Base-by-base conservation (phyloP, 225 moss, liverwort and hornwort species). In the Takakia lepidozioides region DNA sequence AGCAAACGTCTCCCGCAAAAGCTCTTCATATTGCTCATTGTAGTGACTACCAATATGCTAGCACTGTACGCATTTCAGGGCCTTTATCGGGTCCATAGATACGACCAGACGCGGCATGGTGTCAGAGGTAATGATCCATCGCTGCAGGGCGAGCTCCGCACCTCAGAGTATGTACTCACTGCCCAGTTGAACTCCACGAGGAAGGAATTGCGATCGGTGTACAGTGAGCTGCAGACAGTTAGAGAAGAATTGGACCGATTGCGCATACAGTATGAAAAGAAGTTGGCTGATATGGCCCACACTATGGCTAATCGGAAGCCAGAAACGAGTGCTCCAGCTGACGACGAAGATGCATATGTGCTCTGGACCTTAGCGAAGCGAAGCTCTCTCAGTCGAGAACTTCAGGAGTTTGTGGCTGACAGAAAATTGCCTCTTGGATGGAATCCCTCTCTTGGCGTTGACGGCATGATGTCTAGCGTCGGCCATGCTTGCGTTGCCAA, bases 401-500 rank as follows among this genome's bases (percentile, higher is more conserved):
- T 87, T 5, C 49, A 61, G 5, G 87, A 85, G 65, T 98, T 63
- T 34, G 85, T 82, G n/a, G 52, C 57, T 15, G 54, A 62, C 4
- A 61, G 87, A 38, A 78, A 85, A 29, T 82, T 98, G 2, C 59
- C 54, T 2, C 78, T 98, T 18, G 95, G 95, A 1, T 98, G 62
- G 69, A 98, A 98, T 35, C 85, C 91, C 13, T 87, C 95, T 9
- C 71, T 98, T 46, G 56, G 15, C 22, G 75, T 87, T 1, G 67
- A 87, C 49, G 66, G 48, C 16, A 44, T 70, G 43, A 68, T 72
- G 17, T 71, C 85, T 1, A 73, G 80, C 5, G 75, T 91, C 2
- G 95, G 95, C 25, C 91, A 91, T 19, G 84, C 68, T 13, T 98
- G 95, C 62, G 76, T 80, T 10, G 72, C 69, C 49, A 70, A 61